Evolutionary conservation across 2,329 filamentous ascomycete genomes (phyloP).

Genomic region (Aspergillus ibericus): DNA sequence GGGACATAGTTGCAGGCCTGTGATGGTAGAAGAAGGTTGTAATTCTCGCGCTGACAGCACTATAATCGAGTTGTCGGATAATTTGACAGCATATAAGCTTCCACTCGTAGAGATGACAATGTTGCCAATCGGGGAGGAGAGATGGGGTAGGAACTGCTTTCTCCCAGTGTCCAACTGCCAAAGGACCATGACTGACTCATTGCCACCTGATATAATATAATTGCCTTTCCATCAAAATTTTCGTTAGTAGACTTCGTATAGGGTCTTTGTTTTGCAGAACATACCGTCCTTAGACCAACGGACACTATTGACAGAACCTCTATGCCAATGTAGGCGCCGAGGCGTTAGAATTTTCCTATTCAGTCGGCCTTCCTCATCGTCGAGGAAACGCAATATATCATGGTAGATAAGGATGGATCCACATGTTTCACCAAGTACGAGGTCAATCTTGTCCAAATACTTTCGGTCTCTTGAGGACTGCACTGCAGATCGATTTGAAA

Average conservation of each 20-base stretch:
- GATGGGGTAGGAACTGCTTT: constrained; percentile 82
- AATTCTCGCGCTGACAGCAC: constrained; percentile 87
- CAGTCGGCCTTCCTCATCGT: constrained; percentile 46
- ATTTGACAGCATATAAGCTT: constrained; percentile 76
- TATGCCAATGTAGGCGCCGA: constrained; percentile 86
- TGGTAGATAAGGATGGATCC: constrained; percentile 82
- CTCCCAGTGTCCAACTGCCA: constrained; percentile 91
- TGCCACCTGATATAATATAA: constrained; percentile 90
- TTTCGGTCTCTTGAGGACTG: constrained; percentile 22
- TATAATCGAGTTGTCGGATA: constrained; percentile 91
- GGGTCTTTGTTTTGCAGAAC: background rate
- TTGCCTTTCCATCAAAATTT: constrained; percentile 62
- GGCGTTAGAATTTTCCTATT: constrained; percentile 48
- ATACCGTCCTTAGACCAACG: constrained; percentile 92
- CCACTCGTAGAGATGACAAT: constrained; percentile 78
- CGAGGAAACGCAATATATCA: constrained; percentile 64
- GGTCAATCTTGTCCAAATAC: constrained; percentile 57
- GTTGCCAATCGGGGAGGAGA: constrained; percentile 80
- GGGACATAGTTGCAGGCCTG: constrained; percentile 68
- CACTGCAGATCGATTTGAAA: constrained; percentile 19
- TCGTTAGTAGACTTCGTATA: constrained; percentile 8
- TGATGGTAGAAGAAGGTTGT: constrained; percentile 78
- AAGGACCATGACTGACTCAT: constrained; percentile 82
- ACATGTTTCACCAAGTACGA: constrained; percentile 73
- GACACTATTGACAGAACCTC: constrained; percentile 75